A percentile compares a stretch with the other conserved stretches of the same genome.
Conservation (phyloP, 176 grass and related monocot genomes). For the Eragrostis curvula region DNA sequence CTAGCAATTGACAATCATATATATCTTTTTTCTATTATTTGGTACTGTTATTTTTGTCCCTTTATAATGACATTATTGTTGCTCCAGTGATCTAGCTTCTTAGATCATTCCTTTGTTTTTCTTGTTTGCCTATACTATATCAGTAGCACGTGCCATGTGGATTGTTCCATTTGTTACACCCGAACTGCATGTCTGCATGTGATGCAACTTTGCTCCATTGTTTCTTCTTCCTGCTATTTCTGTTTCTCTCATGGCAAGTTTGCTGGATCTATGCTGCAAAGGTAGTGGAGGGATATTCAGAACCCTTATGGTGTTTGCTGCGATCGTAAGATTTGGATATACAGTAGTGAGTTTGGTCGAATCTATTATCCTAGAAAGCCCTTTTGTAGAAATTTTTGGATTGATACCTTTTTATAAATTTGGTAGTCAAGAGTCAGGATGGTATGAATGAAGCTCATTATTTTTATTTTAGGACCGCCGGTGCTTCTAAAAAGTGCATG, state of each 20-base stretch:
- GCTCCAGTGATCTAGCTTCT: constrained; percentile 17
- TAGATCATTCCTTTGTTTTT: constrained; percentile 8
- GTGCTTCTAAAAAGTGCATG: constrained; percentile 56
- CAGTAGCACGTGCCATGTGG: constrained; percentile 38
- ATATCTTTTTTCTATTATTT: neutral
- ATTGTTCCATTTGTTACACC: constrained; percentile 20
- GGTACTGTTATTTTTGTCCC: neutral
- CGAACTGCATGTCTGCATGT: constrained; percentile 46
- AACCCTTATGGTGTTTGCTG: constrained; percentile 44
- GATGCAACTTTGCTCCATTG: no score
- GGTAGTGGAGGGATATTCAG: neutral
- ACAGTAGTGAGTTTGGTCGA: constrained; percentile 36
- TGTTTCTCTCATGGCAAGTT: neutral
- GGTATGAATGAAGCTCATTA: constrained; percentile 43
- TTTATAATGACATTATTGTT: constrained; percentile 25
- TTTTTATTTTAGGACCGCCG: constrained; percentile 57
- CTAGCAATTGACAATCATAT: neutral
- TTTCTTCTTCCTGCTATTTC: constrained; percentile 1
- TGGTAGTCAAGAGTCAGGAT: constrained; percentile 3
- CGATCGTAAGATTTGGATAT: constrained; percentile 35
- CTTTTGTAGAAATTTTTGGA: constrained; percentile 29
- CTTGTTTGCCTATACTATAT: constrained; percentile 19
- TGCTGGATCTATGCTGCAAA: constrained; percentile 37
- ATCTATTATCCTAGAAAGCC: constrained; percentile 34
- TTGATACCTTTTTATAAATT: constrained; percentile 42